phyloP scores from a whole-genome alignment of 768 basidiomycete species.

The Tulasnella sp. region DNA sequence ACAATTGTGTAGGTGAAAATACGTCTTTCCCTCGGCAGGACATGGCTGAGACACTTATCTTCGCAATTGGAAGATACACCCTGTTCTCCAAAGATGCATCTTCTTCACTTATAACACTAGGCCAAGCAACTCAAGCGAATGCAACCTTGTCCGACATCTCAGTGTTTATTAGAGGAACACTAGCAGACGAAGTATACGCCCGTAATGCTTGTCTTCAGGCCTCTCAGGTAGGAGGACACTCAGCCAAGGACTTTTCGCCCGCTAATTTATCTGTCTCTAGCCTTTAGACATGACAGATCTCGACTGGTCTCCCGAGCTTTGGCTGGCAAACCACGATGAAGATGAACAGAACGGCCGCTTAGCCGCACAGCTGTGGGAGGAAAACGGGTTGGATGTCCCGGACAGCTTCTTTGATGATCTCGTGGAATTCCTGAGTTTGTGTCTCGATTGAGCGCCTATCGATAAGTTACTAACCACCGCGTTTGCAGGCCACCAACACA shows the following conservation, averaged over 20 bases:
- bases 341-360: conserved; percentile 80
- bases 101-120: conserved; percentile 66
- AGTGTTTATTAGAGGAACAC: conserved; percentile 57
- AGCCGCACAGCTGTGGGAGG: conserved; percentile 81
- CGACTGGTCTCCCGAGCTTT: conserved; percentile 83
- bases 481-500: conserved; percentile 57
- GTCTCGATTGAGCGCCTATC: neutral
- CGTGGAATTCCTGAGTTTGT: conserved; percentile 53
- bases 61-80: conserved; percentile 65
- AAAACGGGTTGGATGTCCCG: conserved; percentile 83
- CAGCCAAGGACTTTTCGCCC: neutral
- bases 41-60: conserved; percentile 57
- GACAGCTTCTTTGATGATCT: conserved; percentile 52
- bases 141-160: conserved; percentile 51
- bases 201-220: conserved; percentile 84
- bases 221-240: conserved; percentile 49
- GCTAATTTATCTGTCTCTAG: too few species aligned
- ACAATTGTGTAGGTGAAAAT: conserved; percentile 44
- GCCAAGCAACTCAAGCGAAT: conserved; percentile 59
- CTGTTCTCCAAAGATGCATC: conserved; percentile 75
- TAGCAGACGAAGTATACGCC: conserved; percentile 79
- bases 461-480: neutral
- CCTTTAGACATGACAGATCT: conserved; percentile 90
- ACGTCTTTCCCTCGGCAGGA: conserved; percentile 59
- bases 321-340: conserved; percentile 81